phyloP scores from a whole-genome alignment of 2,329 filamentous ascomycete species.

The Myriangium duriaei region DNA sequence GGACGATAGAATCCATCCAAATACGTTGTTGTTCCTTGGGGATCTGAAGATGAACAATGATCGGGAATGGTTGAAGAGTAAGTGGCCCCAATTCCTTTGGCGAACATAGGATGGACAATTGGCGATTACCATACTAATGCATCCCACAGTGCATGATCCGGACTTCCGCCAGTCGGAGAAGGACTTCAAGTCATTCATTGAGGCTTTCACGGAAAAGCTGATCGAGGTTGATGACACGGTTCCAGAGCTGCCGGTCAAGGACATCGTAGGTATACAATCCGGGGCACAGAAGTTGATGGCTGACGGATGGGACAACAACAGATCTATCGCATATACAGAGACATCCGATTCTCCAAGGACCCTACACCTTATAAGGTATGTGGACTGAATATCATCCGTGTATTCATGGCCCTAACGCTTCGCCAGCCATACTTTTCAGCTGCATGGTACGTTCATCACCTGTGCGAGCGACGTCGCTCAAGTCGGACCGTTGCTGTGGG shows the following conservation, averaged over 20 bases:
- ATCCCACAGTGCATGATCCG: slow-evolving; percentile 63
- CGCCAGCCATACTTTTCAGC: slow-evolving; percentile 67
- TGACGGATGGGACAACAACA: slow-evolving; percentile 19
- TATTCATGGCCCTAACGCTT: slow-evolving; percentile 4
- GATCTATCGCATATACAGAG: slow-evolving; percentile 77
- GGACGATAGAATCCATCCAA: slow-evolving; percentile 48
- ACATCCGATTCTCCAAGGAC: slow-evolving; percentile 73
- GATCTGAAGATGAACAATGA: slow-evolving; percentile 50
- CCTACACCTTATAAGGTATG: slow-evolving; percentile 77
- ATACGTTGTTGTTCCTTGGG: slow-evolving; percentile 48
- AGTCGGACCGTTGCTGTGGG: too few species aligned
- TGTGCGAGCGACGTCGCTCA: too few species aligned
- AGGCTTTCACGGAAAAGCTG: slow-evolving; percentile 57
- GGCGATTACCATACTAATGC: too few species aligned
- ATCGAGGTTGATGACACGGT: slow-evolving; percentile 65
- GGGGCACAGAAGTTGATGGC: not conserved
- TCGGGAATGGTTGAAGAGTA: slow-evolving; percentile 52
- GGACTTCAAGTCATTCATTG: slow-evolving; percentile 72
- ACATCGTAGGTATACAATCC: slow-evolving; percentile 52
- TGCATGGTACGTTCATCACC: slow-evolving; percentile 49
- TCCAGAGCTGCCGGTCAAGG: slow-evolving; percentile 74
- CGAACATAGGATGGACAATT: too few species aligned
- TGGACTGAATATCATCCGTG: slow-evolving; percentile 1
- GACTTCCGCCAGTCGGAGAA: slow-evolving; percentile 67
- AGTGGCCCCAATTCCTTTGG: slow-evolving; percentile 13